Evolutionary conservation across 2,329 filamentous ascomycete species (phyloP).

Genomic region (Lecanosticta acicola): DNA sequence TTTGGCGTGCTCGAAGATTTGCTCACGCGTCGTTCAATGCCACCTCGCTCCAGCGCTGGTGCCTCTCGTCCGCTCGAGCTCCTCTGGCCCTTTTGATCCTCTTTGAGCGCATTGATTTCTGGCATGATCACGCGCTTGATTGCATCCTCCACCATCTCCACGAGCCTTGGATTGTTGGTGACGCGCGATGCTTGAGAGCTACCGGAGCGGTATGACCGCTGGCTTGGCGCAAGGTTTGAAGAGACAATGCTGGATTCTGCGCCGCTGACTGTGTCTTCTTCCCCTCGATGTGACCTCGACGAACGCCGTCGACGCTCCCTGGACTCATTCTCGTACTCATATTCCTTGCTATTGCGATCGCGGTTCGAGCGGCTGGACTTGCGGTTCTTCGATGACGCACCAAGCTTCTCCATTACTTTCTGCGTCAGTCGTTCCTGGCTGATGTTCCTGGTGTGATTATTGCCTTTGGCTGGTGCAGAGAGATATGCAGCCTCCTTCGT

Average conservation of each 20-base stretch:
- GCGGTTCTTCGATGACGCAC: constrained; percentile 41
- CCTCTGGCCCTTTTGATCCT: constrained; percentile 75
- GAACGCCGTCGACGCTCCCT: constrained; percentile 30
- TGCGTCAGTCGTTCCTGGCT: constrained; percentile 63
- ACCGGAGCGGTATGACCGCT: constrained; percentile 55
- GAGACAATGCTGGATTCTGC: constrained; percentile 60
- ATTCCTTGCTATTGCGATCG: constrained; percentile 31
- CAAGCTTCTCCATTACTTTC: constrained; percentile 63
- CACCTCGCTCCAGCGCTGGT: constrained; percentile 44
- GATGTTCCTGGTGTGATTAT: constrained; percentile 53
- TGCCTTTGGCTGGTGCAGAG: constrained; percentile 52
- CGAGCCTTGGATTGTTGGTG: constrained; percentile 84
- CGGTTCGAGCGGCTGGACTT: constrained; percentile 26
- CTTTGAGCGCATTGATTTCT: constrained; percentile 84
- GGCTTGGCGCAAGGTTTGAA: constrained; percentile 51
- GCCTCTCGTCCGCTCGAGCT: constrained; percentile 57
- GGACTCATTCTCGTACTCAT: constrained; percentile 29
- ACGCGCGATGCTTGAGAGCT: constrained; percentile 64
- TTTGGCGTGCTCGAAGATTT: constrained; percentile 59
- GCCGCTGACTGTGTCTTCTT: constrained; percentile 47
- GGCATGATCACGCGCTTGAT: constrained; percentile 85
- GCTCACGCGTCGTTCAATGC: constrained; percentile 49
- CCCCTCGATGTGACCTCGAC: constrained; percentile 48
- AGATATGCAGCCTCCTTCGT: constrained; percentile 33
- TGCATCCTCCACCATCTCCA: constrained; percentile 89